Evolutionary conservation across 176 grass and related monocot genomes (phyloP), one percentile per base, ranked within the genome.

Genomic region (Ensete glaucum): DNA sequence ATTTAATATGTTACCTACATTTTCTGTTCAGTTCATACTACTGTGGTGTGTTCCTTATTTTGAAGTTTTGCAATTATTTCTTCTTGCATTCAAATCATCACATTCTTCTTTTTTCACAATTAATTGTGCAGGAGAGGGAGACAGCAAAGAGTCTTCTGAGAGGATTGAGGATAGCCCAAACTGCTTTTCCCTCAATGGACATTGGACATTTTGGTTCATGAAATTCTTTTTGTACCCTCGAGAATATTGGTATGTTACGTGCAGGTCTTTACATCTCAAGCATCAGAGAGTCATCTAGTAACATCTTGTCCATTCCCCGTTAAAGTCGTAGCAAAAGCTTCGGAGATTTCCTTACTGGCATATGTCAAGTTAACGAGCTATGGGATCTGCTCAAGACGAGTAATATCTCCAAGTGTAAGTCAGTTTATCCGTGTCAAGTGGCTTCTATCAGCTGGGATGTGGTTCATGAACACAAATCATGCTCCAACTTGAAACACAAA

Each of bases 91-190:
- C 17, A 17, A 77, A 12, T 2, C 10, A 65, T 12, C 62, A 25
- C 10, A 2, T 60, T 60, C 19, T 67, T 43, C 64, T 67, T 34
- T n/a, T 15, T 17, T 49, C 15, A 11, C 20, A 19, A 70, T 9
- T 51, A 19, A 83, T 76, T 81, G 77, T 86, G 60, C 86, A 99
- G 91, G 91, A 99, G 80, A 94, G 87, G 73, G 96, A 98, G 70
- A 95, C 84, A 14, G 91, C 91, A 52, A 89, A 87, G 85, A 89
- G 29, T 80, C 83, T 99, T 16, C 84, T 99, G 34, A 82, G 86
- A 83, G 88, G 86, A 62, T 68, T 99, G 78, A 91, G 87, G 81
- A 82, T 75, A 71, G 75, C 76, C 50, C 79, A 78, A 12, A 82
- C 85, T 4, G 88, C 83, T 65, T 92, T 87, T 86, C 81, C 85